phyloP scores from a whole-genome alignment of 2,329 filamentous ascomycete genomes.

The Trichoderma brevicompactum region DNA sequence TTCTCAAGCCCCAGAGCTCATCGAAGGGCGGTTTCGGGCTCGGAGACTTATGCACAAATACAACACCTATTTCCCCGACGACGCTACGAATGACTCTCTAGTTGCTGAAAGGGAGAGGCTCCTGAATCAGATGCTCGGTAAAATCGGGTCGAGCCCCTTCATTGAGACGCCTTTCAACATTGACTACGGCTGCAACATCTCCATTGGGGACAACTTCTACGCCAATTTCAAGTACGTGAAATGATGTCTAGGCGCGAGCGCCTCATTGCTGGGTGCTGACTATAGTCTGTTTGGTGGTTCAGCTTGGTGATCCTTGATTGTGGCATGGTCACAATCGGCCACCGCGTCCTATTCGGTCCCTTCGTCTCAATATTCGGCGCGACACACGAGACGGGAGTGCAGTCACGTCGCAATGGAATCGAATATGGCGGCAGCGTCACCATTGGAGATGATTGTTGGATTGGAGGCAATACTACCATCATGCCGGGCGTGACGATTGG shows the following conservation, averaged over 20 bases:
- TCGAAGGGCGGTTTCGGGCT: slow-evolving; percentile 56
- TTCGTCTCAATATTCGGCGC: slow-evolving; percentile 72
- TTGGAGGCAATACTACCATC: slow-evolving; percentile 55
- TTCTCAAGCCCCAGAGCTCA: slow-evolving; percentile 52
- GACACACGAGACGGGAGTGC: slow-evolving; percentile 70
- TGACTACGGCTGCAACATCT: slow-evolving; percentile 70
- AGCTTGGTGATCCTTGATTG: slow-evolving; percentile 71
- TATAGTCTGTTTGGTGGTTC: background rate
- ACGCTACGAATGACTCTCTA: slow-evolving; percentile 48
- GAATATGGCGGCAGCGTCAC: slow-evolving; percentile 53
- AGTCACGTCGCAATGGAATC: slow-evolving; percentile 51
- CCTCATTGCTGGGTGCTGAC: slow-evolving; percentile 3
- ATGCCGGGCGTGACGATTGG: slow-evolving; percentile 59
- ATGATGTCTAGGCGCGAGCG: background rate
- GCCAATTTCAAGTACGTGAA: slow-evolving; percentile 51
- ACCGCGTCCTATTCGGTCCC: slow-evolving; percentile 72
- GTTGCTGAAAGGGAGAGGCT: slow-evolving; percentile 48
- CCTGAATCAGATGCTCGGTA: slow-evolving; percentile 55
- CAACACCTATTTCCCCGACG: slow-evolving; percentile 59
- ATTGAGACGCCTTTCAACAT: slow-evolving; percentile 66
- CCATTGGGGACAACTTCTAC: slow-evolving; percentile 66
- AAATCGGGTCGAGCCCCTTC: slow-evolving; percentile 55
- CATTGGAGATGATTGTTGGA: slow-evolving; percentile 61
- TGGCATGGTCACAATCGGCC: slow-evolving; percentile 70
- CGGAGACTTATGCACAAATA: slow-evolving; percentile 61